Conservation (phyloP, 345 rosid species). For the Gossypium raimondii region DNA sequence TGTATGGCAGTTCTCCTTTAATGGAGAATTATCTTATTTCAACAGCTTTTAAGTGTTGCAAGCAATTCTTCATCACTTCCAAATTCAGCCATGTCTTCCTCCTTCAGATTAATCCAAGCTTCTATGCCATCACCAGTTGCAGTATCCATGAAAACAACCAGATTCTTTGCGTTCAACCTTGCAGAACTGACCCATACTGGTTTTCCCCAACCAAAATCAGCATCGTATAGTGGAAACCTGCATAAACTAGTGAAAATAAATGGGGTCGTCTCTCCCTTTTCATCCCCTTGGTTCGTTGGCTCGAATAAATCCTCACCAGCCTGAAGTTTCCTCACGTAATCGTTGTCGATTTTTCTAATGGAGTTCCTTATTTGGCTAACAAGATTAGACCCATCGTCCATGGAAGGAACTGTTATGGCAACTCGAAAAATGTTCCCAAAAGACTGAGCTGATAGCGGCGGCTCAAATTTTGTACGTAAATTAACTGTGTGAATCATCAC, state of each 20-base stretch:
- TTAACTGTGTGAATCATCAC: constrained; percentile 26
- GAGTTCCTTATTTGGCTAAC: background rate
- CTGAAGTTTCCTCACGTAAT: background rate
- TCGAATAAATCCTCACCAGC: background rate
- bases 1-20: too few relatives aligned
- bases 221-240: background rate
- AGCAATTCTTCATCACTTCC: background rate
- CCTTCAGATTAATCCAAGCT: background rate
- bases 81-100: background rate
- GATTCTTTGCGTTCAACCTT: background rate
- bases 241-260: constrained; percentile 10
- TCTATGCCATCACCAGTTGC: background rate
- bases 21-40: background rate
- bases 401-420: background rate
- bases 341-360: background rate
- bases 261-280: background rate
- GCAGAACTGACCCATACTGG: constrained; percentile 5
- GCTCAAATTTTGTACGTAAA: constrained; percentile 20
- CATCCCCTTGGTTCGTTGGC: background rate
- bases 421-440: background rate
- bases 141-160: constrained; percentile 6
- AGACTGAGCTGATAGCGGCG: background rate
- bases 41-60: background rate
- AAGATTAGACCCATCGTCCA: background rate
- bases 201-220: constrained; percentile 18